Evolutionary conservation across 208 protist genomes (phyloP).

Genomic region (Trypanosoma lewisi): DNA sequence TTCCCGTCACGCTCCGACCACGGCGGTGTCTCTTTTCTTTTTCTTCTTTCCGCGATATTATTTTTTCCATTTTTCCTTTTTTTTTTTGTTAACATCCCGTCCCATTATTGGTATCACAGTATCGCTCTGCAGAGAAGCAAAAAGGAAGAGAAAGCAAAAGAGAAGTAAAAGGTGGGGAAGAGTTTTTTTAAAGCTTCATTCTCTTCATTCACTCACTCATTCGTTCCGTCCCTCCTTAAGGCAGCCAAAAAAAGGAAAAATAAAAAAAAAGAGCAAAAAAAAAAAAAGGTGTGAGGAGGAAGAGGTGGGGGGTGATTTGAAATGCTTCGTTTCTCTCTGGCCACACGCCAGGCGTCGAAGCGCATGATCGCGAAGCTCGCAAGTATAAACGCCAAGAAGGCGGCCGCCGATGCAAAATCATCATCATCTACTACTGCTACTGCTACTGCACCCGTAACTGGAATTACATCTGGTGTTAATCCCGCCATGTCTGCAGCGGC

Average conservation of each 20-base stretch:
- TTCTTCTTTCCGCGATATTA: not conserved
- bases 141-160: not conserved
- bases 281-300: slow-evolving; percentile 13
- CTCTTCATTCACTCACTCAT: too few relatives aligned
- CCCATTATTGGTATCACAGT: too few relatives aligned
- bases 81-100: too few relatives aligned
- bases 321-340: slow-evolving; percentile 18
- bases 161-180: too few relatives aligned
- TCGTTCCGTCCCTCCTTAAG: too few relatives aligned
- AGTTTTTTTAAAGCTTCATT: too few relatives aligned
- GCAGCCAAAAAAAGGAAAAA: too few relatives aligned
- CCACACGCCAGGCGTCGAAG: slow-evolving; percentile 2
- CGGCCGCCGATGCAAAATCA: not conserved
- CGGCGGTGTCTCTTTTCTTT: not conserved
- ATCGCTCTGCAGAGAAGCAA: too few relatives aligned
- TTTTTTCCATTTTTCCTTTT: too few relatives aligned
- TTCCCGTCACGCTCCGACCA: too few relatives aligned
- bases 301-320: not conserved
- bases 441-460: not conserved
- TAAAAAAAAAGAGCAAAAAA: not conserved
- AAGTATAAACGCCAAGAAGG: not conserved
- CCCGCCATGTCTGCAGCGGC: too few relatives aligned
- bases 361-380: slow-evolving; percentile 7
- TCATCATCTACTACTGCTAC: not conserved
- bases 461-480: too few relatives aligned